These are phyloP conservation scores for Sugiyamaella grinbergsii DNA, from an alignment of 1,139 yeast genomes.

Conservation along the genomic window DNA sequence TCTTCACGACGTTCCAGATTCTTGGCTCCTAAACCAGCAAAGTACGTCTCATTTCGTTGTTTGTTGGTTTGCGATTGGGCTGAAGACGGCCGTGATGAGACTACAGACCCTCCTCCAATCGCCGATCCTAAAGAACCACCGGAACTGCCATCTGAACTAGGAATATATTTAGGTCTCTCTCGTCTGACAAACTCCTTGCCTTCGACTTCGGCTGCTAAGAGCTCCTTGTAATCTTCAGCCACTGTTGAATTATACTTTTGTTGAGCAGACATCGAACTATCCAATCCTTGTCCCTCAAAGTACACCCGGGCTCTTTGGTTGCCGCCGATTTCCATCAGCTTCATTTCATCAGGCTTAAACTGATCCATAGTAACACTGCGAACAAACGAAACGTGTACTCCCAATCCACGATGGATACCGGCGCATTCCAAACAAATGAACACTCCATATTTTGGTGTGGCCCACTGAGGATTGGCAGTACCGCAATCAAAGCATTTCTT, in stretches of 20 bases:
- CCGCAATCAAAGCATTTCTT: slow-evolving; percentile 92
- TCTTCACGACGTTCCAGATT: slow-evolving; percentile 75
- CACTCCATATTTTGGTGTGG: slow-evolving; percentile 95
- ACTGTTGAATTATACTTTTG: slow-evolving; percentile 82
- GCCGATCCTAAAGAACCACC: slow-evolving; percentile 29
- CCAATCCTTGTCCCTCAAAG: slow-evolving; percentile 74
- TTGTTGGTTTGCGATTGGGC: slow-evolving; percentile 45
- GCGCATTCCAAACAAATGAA: slow-evolving; percentile 98
- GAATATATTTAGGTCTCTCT: slow-evolving; percentile 39
- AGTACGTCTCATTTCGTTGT: slow-evolving; percentile 73
- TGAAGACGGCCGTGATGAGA: slow-evolving; percentile 19
- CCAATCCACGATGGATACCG: slow-evolving; percentile 91
- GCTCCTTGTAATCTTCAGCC: slow-evolving; percentile 92
- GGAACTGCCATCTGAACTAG: slow-evolving; percentile 30
- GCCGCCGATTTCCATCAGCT: slow-evolving; percentile 94
- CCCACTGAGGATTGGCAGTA: slow-evolving; percentile 99
- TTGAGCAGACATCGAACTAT: slow-evolving; percentile 62
- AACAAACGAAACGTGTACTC: slow-evolving; percentile 96
- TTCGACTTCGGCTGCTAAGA: slow-evolving; percentile 71
- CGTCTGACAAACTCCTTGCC: slow-evolving; percentile 64
- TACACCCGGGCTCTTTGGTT: slow-evolving; percentile 73
- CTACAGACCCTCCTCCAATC: slow-evolving; percentile 7
- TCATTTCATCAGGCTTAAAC: slow-evolving; percentile 87
- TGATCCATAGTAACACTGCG: slow-evolving; percentile 97
- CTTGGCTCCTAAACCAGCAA: slow-evolving; percentile 72